Evolutionary conservation across 805 yeast genomes (phyloP), one percentile per base, ranked within the genome.

Genomic region (Suhomyces sp.): DNA sequence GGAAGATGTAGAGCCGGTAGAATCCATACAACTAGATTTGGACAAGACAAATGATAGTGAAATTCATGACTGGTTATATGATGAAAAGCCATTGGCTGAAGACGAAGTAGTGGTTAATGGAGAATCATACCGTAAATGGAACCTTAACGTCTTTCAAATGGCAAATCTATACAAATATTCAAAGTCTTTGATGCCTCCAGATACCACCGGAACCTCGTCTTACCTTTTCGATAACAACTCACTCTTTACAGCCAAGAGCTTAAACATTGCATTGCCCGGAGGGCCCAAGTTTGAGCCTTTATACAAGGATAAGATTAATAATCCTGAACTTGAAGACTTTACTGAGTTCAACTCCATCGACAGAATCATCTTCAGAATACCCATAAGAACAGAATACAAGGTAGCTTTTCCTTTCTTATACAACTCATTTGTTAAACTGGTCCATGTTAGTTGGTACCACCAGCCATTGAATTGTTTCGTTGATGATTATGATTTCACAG

Each of bases 231-330:
- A 92, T 60, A 83, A 83, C 53, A 78, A 86, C 51, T 78, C 97
- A 0, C 89, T 94, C 58, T 82, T 87, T 67, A 92, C 97, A 0
- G 96, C 98, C 0, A 94, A 94, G 64, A 93, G 96, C 7, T 76
- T 94, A 48, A 90, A 92, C 62, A 79, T 86, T 45, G 87, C 96
- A 1, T 76, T 94, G 33, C 97, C 97, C 0, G 97, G 97, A 10
- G 99, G 99, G 0, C 98, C 99, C 10, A 89, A 87, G 65, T 94
- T 91, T 69, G 98, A 92, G 70, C 96, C 96, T 0, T 70, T 92
- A 13, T 83, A 78, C 70, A 84, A 85, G 55, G 88, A 86, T 49
- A 66, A 65, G 47, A 73, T 76, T 38, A 84, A 84, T 59, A 78
- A 79, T 26, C 82, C 81, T 23, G 88, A 84, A 46, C 66, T 68